Evolutionary conservation across 2,329 filamentous ascomycete species (phyloP).

Genomic region (Colletotrichum kahawae): DNA sequence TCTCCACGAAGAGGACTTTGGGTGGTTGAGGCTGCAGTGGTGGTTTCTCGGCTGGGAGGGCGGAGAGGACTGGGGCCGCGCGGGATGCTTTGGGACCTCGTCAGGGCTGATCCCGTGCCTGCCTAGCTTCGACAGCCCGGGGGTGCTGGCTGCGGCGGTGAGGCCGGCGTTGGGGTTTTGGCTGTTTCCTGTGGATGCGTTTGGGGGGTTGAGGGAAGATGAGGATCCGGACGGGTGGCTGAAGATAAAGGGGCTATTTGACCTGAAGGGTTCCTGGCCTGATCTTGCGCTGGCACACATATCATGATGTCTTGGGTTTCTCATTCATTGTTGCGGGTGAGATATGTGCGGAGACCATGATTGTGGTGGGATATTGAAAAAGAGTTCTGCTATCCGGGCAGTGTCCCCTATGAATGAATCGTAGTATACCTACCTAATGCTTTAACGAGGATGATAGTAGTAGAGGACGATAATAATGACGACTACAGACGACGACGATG

Average conservation of each 20-base stretch:
- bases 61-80: too few species aligned
- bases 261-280: background rate
- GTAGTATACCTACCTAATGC: too few species aligned
- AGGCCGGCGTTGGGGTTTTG: slow-evolving; percentile 14
- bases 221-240: background rate
- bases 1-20: slow-evolving; percentile 12
- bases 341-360: background rate
- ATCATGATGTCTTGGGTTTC: background rate
- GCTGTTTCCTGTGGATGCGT: background rate
- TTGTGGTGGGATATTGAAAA: background rate
- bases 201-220: background rate
- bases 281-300: slow-evolving; percentile 2
- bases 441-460: too few species aligned
- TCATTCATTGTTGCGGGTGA: background rate
- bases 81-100: background rate
- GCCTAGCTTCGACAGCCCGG: background rate
- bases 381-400: too few species aligned
- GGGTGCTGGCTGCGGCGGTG: slow-evolving; percentile 1
- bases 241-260: background rate
- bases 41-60: slow-evolving; percentile 11
- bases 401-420: too few species aligned
- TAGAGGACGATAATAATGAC: too few species aligned
- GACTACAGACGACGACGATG: too few species aligned
- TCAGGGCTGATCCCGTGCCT: background rate
- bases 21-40: slow-evolving; percentile 10